Evolutionary conservation across 2,329 filamentous ascomycete species (phyloP).

Genomic region (Epichloe typhina): DNA sequence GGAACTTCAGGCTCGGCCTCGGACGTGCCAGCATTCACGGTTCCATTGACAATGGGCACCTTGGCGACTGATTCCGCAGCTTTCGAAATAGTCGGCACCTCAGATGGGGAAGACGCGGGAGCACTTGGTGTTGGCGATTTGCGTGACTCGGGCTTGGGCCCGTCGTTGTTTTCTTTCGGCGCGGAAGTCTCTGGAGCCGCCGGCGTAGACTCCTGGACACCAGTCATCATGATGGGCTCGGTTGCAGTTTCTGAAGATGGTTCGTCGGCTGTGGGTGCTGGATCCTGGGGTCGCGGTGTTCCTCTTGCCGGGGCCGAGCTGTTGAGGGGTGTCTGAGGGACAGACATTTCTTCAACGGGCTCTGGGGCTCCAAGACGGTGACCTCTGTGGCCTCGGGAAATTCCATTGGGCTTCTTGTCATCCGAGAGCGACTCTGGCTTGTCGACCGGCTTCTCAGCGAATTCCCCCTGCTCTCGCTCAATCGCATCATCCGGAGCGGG

Average conservation of each 20-base stretch:
- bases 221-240: constrained; percentile 15
- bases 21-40: neutral
- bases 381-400: constrained; percentile 8
- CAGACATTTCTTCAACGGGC: constrained; percentile 23
- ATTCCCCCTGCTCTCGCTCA: neutral
- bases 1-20: neutral
- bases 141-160: constrained; percentile 7
- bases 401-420: constrained; percentile 9
- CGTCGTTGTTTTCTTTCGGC: constrained; percentile 4
- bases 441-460: constrained; percentile 7
- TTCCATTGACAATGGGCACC: neutral
- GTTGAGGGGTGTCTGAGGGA: constrained; percentile 24
- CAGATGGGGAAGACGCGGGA: neutral
- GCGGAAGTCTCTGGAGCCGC: constrained; percentile 10
- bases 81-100: neutral
- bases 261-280: neutral
- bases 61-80: neutral
- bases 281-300: constrained; percentile 20
- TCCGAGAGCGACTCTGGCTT: constrained; percentile 6
- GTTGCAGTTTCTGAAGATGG: constrained; percentile 13
- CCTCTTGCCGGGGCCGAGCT: constrained; percentile 21
- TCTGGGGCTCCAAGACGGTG: constrained; percentile 14
- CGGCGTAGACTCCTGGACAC: constrained; percentile 11
- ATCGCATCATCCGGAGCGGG: constrained; percentile 4
- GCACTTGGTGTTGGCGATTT: neutral